Conservation (phyloP, 306 rosid species). For the Mimosa pudica region DNA sequence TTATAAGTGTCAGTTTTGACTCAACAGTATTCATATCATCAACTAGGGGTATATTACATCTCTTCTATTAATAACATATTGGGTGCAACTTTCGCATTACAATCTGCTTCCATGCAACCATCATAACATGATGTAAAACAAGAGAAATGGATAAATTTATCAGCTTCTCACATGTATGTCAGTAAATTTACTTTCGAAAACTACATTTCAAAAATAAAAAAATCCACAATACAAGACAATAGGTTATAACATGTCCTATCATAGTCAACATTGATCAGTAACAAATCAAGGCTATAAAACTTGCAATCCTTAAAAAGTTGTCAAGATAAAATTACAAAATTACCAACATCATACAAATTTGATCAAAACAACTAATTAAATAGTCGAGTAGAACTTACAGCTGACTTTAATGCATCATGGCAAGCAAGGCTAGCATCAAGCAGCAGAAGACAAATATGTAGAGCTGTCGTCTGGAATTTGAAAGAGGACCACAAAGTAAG, state of each 20-base stretch:
- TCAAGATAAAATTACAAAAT: not conserved
- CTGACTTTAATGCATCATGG: slow-evolving; percentile 88
- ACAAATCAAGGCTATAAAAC: slow-evolving; percentile 29
- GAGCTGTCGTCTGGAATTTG: slow-evolving; percentile 80
- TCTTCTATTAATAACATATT: not conserved
- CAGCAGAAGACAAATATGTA: slow-evolving; percentile 83
- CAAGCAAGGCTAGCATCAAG: slow-evolving; percentile 95
- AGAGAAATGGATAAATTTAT: not conserved
- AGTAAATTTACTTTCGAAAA: not conserved
- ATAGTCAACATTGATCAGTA: slow-evolving; percentile 26
- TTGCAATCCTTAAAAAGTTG: slow-evolving; percentile 20
- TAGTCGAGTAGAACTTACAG: slow-evolving; percentile 69
- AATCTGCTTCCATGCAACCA: not conserved
- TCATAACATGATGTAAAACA: not conserved
- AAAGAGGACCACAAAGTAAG: slow-evolving; percentile 26
- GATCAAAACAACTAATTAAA: slow-evolving; percentile 31
- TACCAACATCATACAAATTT: not conserved
- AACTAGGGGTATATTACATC: not conserved
- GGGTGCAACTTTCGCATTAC: not conserved
- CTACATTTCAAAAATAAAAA: not conserved
- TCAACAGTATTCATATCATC: not conserved
- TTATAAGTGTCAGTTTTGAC: not conserved
- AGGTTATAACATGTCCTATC: slow-evolving; percentile 12
- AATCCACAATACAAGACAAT: slow-evolving; percentile 9
- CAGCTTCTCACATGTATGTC: not conserved